A percentile compares a stretch with the other conserved stretches of the same genome.
These are phyloP conservation scores for Adansonia grandidieri DNA, from an alignment of 441 rosid species.

Conservation along the genomic window DNA sequence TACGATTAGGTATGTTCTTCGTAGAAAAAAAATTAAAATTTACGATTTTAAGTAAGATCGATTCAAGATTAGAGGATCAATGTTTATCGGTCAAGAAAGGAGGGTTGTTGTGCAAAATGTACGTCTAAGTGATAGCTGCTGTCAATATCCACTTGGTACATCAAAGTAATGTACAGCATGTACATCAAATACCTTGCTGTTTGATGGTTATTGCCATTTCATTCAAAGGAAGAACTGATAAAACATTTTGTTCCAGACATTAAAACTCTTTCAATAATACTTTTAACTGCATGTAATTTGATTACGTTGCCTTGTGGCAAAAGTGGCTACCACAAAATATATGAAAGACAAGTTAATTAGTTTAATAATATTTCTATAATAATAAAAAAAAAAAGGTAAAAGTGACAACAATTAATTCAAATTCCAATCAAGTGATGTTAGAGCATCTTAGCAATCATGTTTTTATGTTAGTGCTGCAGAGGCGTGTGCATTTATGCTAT, in stretches of 20 bases:
- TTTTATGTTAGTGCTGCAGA: constrained; percentile 9
- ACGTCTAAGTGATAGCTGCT: no score
- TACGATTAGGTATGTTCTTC: no score
- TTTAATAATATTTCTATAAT: background rate
- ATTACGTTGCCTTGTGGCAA: background rate
- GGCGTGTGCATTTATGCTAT: constrained; percentile 15
- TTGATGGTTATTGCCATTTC: background rate
- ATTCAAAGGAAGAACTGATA: no score
- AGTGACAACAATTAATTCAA: background rate
- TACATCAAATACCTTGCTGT: background rate
- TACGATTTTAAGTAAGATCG: no score
- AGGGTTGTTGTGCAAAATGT: no score
- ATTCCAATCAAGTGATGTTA: background rate
- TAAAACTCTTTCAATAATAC: background rate
- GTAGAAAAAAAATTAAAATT: no score
- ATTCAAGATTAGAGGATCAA: no score
- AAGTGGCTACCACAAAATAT: background rate
- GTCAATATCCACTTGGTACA: no score
- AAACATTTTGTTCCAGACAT: no score
- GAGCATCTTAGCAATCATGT: constrained; percentile 14
- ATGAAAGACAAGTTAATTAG: background rate
- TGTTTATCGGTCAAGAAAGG: no score
- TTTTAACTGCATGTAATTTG: background rate
- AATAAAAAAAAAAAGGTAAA: background rate
- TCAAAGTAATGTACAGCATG: no score